These are phyloP conservation scores for Aquanectria penicillioides DNA, from an alignment of 2,329 filamentous ascomycete species.

Conservation along the genomic window DNA sequence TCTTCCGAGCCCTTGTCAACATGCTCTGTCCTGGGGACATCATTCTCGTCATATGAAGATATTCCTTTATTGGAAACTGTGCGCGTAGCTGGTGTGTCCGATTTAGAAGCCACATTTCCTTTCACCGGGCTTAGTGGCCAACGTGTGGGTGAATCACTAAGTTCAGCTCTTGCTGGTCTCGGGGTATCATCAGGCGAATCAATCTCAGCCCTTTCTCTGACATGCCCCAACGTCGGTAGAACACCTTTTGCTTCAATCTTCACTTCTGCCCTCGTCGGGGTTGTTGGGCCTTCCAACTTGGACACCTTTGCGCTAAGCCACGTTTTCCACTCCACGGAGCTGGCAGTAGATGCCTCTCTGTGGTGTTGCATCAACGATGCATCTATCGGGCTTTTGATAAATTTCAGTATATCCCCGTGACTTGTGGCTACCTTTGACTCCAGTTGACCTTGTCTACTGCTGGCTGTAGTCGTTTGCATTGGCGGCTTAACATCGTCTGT, in stretches of 20 bases:
- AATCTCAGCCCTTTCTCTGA: constrained; percentile 62
- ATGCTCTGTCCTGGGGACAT: constrained; percentile 15
- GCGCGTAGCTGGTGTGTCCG: neutral
- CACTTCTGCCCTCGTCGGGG: constrained; percentile 19
- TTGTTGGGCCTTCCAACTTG: constrained; percentile 51
- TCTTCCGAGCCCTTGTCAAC: neutral
- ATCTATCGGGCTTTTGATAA: constrained; percentile 17
- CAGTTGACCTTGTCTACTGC: neutral
- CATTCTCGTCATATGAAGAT: constrained; percentile 31
- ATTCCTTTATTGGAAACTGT: neutral
- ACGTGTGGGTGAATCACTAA: neutral
- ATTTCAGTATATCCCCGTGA: constrained; percentile 23
- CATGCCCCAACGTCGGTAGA: constrained; percentile 48
- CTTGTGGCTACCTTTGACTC: neutral
- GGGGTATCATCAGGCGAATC: constrained; percentile 43
- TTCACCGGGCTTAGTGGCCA: constrained; percentile 25
- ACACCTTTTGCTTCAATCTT: constrained; percentile 8
- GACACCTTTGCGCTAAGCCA: constrained; percentile 64
- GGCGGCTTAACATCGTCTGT: constrained; percentile 36
- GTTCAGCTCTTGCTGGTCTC: neutral
- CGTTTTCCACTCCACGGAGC: constrained; percentile 65
- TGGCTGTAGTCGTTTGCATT: neutral
- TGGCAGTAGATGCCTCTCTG: constrained; percentile 53
- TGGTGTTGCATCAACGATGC: constrained; percentile 41
- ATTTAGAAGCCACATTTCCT: constrained; percentile 16